Evolutionary conservation across 352 stramenopile genomes (phyloP).

Genomic region (Globisporangium canariense): DNA sequence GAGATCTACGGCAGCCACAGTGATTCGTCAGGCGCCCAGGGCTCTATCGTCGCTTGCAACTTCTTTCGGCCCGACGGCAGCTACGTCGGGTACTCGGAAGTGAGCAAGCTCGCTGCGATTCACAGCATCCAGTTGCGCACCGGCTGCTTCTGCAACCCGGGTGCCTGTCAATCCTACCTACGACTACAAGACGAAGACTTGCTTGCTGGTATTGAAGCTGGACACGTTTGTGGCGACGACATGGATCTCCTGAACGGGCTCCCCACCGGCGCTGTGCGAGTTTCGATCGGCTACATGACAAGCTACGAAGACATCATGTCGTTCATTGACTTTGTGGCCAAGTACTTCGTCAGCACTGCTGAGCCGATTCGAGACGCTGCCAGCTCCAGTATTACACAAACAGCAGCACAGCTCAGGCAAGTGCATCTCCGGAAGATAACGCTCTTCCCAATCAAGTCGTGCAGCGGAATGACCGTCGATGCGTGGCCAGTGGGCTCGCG

Average conservation of each 20-base stretch:
- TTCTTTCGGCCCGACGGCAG: conserved; percentile 47
- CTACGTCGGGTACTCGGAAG: conserved; percentile 70
- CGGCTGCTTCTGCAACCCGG: conserved; percentile 81
- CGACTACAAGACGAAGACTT: conserved; percentile 47
- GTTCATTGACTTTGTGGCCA: conserved; percentile 48
- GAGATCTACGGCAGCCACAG: conserved; percentile 48
- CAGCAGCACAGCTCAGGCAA: neutral
- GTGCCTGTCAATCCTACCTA: conserved; percentile 67
- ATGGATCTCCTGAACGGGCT: conserved; percentile 64
- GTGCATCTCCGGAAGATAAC: conserved; percentile 49
- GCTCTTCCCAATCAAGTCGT: conserved; percentile 81
- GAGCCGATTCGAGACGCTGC: conserved; percentile 9
- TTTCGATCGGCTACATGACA: conserved; percentile 79
- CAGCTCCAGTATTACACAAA: neutral
- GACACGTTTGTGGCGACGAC: conserved; percentile 68
- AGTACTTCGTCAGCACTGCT: conserved; percentile 53
- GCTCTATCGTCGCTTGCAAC: conserved; percentile 62
- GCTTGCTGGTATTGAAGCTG: conserved; percentile 46
- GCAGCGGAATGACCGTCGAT: conserved; percentile 48
- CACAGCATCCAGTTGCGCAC: conserved; percentile 69
- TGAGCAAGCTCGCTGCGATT: conserved; percentile 61
- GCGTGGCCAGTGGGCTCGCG: conserved; percentile 58
- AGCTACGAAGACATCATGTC: conserved; percentile 60
- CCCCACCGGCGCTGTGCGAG: conserved; percentile 61
- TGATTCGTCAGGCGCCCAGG: conserved; percentile 12